A percentile compares a stretch with the other conserved stretches of the same genome.
Conservation (phyloP, 2,329 filamentous ascomycete species). For the Aspergillus ochraceoroseus region DNA sequence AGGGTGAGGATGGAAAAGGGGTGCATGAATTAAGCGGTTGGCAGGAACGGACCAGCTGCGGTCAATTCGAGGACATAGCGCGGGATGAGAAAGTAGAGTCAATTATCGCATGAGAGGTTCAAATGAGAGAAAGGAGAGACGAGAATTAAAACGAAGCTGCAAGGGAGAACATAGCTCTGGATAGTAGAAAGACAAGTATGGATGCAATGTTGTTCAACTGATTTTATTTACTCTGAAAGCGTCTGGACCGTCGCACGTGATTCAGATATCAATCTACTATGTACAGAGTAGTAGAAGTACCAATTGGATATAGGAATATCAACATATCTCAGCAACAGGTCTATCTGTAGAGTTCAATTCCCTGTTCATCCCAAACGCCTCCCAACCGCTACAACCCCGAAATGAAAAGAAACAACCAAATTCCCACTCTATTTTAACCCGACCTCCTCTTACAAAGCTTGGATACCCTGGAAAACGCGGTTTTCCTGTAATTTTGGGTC, state of each 20-base stretch:
- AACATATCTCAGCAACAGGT: background rate
- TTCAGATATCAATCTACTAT: no score
- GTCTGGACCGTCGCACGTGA: conserved; percentile 9
- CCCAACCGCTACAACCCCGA: conserved; percentile 8
- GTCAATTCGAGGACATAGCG: conserved; percentile 33
- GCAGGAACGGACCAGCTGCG: conserved; percentile 18
- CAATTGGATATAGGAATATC: no score
- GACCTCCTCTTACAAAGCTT: conserved; percentile 36
- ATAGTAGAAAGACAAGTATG: background rate
- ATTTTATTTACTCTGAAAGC: conserved; percentile 9
- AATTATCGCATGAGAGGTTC: background rate
- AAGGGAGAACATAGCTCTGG: background rate
- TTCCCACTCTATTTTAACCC: no score
- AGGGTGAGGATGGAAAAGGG: conserved; percentile 92
- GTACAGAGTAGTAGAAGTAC: no score
- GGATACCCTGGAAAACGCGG: conserved; percentile 49
- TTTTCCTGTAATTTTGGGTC: conserved; percentile 62
- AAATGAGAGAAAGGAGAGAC: background rate
- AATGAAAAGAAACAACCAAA: conserved; percentile 2
- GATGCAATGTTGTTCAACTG: background rate
- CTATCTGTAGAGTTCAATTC: background rate
- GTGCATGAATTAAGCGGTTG: conserved; percentile 65
- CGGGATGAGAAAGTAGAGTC: conserved; percentile 4
- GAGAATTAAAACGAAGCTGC: background rate
- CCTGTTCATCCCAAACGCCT: no score